These are phyloP conservation scores for Lipomyces oligophaga DNA, from an alignment of 805 yeast species.

Conservation along the genomic window DNA sequence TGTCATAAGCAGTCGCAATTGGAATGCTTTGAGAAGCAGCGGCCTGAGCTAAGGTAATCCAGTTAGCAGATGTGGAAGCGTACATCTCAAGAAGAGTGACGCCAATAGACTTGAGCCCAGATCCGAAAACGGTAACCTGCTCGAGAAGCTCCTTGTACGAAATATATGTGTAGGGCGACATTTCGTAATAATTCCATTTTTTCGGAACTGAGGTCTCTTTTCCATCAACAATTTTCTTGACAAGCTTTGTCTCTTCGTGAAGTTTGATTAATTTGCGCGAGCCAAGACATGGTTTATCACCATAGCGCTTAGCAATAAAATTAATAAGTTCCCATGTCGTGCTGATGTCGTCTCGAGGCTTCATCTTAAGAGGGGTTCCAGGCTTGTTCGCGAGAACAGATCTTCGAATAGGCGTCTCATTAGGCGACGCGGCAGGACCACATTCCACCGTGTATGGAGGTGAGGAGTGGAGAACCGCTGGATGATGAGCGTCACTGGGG, in stretches of 20 bases:
- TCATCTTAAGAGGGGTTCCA: constrained; percentile 41
- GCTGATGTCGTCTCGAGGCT: constrained; percentile 60
- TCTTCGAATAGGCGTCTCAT: constrained; percentile 23
- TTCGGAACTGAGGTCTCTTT: constrained; percentile 67
- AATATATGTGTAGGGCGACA: constrained; percentile 64
- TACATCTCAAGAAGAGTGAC: constrained; percentile 70
- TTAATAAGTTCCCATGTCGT: constrained; percentile 67
- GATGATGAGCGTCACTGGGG: constrained; percentile 22
- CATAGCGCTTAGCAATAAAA: constrained; percentile 59
- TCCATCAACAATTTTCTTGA: constrained; percentile 77
- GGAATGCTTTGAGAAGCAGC: constrained; percentile 76
- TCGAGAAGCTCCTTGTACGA: constrained; percentile 55
- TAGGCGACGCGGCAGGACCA: constrained; percentile 14
- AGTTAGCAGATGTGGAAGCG: constrained; percentile 57
- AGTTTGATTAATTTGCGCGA: constrained; percentile 73
- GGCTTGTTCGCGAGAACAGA: constrained; percentile 16
- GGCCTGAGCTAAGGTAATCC: constrained; percentile 36
- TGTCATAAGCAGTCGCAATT: constrained; percentile 92
- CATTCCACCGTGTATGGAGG: constrained; percentile 25
- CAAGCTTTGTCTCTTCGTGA: constrained; percentile 69
- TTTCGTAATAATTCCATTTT: constrained; percentile 82
- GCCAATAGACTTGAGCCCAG: constrained; percentile 75
- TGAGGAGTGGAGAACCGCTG: constrained; percentile 9
- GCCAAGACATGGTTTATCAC: constrained; percentile 58
- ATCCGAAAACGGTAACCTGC: constrained; percentile 54